Evolutionary conservation across 2,329 filamentous ascomycete genomes (phyloP).

Genomic region (Phoma herbarum): DNA sequence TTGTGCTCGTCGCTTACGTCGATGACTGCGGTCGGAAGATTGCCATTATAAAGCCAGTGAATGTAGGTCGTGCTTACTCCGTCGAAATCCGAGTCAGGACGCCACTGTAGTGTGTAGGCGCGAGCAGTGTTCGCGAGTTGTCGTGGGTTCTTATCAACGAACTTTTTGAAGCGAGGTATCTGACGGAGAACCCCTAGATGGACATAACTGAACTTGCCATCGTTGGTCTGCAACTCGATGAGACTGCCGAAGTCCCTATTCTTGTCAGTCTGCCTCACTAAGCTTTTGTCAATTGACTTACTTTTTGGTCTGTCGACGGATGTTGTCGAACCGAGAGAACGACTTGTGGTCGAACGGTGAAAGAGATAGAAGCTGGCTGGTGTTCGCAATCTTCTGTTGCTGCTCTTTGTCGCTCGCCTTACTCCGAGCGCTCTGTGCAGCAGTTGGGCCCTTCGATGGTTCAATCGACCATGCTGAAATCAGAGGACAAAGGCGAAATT

Average conservation of each 20-base stretch:
- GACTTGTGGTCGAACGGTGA: background rate
- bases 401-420: background rate
- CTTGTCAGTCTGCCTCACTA: background rate
- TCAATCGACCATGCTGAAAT: background rate
- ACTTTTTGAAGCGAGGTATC: background rate
- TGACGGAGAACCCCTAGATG: background rate
- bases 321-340: background rate
- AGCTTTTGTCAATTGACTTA: background rate
- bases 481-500: background rate
- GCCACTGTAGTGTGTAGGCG: background rate
- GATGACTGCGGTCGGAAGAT: background rate
- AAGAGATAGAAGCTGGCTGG: background rate
- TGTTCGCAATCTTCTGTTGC: background rate
- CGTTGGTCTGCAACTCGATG: background rate
- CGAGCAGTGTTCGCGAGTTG: background rate
- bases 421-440: no score
- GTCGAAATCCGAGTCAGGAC: background rate
- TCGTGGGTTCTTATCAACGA: background rate
- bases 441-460: background rate
- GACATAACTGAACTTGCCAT: background rate
- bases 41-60: constrained; percentile 4
- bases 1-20: background rate
- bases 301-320: background rate
- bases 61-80: background rate
- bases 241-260: background rate